Percentiles rank a stretch among this genome's conserved stretches.
These are phyloP conservation scores for Leucocoprinus birnbaumii DNA, from an alignment of 768 basidiomycete genomes.

Conservation along the genomic window DNA sequence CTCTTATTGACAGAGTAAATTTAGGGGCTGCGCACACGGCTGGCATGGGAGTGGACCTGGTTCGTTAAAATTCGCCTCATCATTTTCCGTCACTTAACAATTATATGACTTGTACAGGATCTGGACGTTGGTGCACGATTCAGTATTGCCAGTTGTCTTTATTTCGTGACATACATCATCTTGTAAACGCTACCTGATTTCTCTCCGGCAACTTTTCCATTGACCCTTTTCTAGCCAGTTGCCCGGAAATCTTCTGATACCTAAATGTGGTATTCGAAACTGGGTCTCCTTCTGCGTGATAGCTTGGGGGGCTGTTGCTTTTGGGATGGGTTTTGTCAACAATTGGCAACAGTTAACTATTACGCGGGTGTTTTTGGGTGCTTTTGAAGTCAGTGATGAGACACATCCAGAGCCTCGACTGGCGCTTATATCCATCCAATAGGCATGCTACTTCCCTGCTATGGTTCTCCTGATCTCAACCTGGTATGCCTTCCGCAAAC, in stretches of 20 bases:
- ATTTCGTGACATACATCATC: constrained; percentile 25
- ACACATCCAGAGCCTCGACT: too few species aligned
- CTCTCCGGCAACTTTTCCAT: neutral
- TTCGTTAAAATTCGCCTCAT: constrained; percentile 14
- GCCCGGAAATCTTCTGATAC: constrained; percentile 27
- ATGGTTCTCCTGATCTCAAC: constrained; percentile 15
- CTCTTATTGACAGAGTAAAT: constrained; percentile 32
- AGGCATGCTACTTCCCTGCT: constrained; percentile 15
- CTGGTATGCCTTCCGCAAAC: constrained; percentile 5
- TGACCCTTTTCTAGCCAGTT: constrained; percentile 22
- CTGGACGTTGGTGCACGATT: constrained; percentile 21
- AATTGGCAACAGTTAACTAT: constrained; percentile 26
- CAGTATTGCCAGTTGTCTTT: constrained; percentile 23
- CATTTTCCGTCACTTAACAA: too few species aligned
- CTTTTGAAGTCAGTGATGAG: constrained; percentile 24
- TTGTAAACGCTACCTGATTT: constrained; percentile 13
- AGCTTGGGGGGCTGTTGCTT: constrained; percentile 27
- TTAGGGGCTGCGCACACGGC: constrained; percentile 31
- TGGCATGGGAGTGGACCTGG: constrained; percentile 34
- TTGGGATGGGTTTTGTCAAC: constrained; percentile 30
- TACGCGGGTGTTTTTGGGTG: constrained; percentile 25
- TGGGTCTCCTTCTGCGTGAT: constrained; percentile 25
- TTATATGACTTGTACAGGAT: constrained; percentile 6
- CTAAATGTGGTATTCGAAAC: constrained; percentile 23
- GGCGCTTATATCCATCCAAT: neutral